Conservation (phyloP, 2,329 filamentous ascomycete genomes). For the Chaetothyriales sp. region DNA sequence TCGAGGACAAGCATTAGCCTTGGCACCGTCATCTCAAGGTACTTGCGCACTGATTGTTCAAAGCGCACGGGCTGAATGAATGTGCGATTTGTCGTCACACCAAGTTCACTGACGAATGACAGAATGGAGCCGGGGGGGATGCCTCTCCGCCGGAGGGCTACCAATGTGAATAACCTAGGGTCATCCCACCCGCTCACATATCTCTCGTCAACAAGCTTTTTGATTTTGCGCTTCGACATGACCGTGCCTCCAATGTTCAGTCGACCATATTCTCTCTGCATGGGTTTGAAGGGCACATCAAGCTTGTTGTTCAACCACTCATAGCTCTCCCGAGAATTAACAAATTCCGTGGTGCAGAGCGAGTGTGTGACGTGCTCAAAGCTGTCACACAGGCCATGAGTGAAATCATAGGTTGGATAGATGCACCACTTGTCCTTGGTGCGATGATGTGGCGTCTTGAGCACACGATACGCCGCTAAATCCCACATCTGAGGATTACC, state of each 20-base stretch:
- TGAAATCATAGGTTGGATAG: slow-evolving; percentile 90
- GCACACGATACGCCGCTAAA: slow-evolving; percentile 73
- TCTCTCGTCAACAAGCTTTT: slow-evolving; percentile 61
- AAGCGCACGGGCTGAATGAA: slow-evolving; percentile 71
- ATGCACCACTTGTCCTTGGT: slow-evolving; percentile 79
- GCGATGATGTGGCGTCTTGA: slow-evolving; percentile 57
- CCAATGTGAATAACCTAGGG: slow-evolving; percentile 74
- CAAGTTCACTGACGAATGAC: slow-evolving; percentile 79
- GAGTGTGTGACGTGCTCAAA: slow-evolving; percentile 87
- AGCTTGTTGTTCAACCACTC: slow-evolving; percentile 76
- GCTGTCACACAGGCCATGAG: slow-evolving; percentile 79
- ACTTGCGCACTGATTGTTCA: slow-evolving; percentile 68
- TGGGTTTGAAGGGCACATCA: slow-evolving; percentile 64
- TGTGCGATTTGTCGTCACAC: slow-evolving; percentile 67
- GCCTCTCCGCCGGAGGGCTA: slow-evolving; percentile 67
- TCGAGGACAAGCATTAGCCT: slow-evolving; percentile 81
- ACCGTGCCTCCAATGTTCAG: slow-evolving; percentile 73
- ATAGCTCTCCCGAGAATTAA: slow-evolving; percentile 70
- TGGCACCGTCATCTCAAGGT: slow-evolving; percentile 76
- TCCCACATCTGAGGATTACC: slow-evolving; percentile 97
- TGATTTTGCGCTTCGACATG: slow-evolving; percentile 71
- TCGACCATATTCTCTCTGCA: slow-evolving; percentile 74
- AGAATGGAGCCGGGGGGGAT: slow-evolving; percentile 78
- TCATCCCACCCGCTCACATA: slow-evolving; percentile 82
- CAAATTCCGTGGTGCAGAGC: slow-evolving; percentile 85